These are phyloP conservation scores for Solanum hybrid DNA, from an alignment of 305 asterid species.

Conservation along the genomic window DNA sequence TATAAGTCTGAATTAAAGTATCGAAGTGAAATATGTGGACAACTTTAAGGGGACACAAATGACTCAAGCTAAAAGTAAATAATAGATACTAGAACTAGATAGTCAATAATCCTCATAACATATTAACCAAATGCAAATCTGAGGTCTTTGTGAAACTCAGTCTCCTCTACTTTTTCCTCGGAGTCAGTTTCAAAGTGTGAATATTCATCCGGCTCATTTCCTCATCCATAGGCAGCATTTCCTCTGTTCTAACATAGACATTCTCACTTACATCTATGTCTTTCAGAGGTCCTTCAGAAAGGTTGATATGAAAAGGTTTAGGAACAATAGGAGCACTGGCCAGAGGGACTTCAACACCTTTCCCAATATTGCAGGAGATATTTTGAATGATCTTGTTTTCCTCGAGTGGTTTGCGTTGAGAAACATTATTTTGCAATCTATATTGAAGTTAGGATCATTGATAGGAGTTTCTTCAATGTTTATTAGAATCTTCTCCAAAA, in stretches of 20 bases:
- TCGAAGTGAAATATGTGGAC: background rate
- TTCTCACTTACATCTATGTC: background rate
- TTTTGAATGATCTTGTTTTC: background rate
- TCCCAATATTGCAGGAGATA: background rate
- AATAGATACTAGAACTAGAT: background rate
- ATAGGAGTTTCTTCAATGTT: background rate
- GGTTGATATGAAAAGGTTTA: background rate
- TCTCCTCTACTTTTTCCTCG: background rate
- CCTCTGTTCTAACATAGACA: background rate
- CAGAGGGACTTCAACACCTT: background rate
- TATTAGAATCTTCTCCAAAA: background rate
- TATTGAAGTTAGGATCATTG: background rate
- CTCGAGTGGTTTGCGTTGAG: background rate
- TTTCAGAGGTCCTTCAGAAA: background rate
- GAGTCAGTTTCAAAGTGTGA: background rate
- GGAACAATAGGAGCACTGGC: background rate
- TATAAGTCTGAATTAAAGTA: background rate
- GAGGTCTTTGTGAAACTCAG: background rate
- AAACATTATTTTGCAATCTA: background rate
- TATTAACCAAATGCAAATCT: background rate
- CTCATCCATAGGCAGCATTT: background rate
- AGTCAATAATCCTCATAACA: background rate
- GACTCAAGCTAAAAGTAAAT: background rate
- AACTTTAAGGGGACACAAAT: background rate
- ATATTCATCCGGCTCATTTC: background rate